Evolutionary conservation across 169 alveolate genomes (phyloP).

Genomic region (Babesia bovis): DNA sequence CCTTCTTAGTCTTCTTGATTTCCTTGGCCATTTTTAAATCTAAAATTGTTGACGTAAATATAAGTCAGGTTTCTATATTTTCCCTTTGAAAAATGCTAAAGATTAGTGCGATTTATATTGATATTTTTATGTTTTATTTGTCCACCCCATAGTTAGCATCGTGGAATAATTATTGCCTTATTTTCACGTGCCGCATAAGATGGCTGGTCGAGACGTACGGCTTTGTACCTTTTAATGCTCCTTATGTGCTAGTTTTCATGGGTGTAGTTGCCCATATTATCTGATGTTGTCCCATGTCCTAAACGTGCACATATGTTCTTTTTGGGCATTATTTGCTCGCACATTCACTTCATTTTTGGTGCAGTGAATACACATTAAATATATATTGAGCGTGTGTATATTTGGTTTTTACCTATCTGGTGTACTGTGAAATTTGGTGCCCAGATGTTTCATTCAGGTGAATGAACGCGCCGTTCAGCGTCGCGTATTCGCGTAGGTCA

Average conservation of each 20-base stretch:
- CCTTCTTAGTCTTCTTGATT: slow-evolving; percentile 16
- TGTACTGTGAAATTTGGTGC: neutral
- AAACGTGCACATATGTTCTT: no score
- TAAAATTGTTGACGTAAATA: no score
- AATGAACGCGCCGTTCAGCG: no score
- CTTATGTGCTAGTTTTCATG: neutral
- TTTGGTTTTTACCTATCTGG: neutral
- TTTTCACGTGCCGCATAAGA: slow-evolving; percentile 2
- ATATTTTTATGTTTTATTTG: neutral
- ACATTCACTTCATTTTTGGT: neutral
- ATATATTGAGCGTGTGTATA: neutral
- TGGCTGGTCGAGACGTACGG: neutral
- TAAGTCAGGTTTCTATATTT: no score
- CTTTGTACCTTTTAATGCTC: no score
- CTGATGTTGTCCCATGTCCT: no score
- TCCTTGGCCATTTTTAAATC: slow-evolving; percentile 35
- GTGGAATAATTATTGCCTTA: slow-evolving; percentile 9
- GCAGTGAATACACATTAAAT: neutral
- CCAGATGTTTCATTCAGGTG: neutral
- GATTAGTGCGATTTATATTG: slow-evolving; percentile 22
- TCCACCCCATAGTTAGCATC: slow-evolving; percentile 32
- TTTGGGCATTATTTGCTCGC: no score
- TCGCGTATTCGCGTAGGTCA: no score
- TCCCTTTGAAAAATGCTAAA: neutral
- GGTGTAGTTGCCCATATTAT: no score